Evolutionary conservation across 1,139 yeast species (phyloP).

Genomic region (Torulaspora pretoriensis): DNA sequence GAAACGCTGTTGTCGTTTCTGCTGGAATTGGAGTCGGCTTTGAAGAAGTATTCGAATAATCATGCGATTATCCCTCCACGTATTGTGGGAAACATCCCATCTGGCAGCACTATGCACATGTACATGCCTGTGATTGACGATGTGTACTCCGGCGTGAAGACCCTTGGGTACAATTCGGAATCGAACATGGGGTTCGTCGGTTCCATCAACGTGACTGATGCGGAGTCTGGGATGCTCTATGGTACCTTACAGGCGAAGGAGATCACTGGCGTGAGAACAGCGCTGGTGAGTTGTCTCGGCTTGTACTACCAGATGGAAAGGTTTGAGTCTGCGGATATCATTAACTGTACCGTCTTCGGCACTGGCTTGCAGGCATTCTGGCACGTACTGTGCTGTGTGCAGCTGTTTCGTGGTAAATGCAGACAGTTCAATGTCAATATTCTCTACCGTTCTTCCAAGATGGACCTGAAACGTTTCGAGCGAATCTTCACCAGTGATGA

Average conservation of each 20-base stretch:
- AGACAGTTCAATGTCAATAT: conserved; percentile 41
- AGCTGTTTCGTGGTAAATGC: conserved; percentile 22
- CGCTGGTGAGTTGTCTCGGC: conserved; percentile 53
- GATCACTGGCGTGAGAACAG: conserved; percentile 66
- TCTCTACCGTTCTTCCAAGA: conserved; percentile 45
- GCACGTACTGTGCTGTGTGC: conserved; percentile 48
- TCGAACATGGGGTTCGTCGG: conserved; percentile 52
- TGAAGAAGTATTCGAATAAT: conserved; percentile 20
- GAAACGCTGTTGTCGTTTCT: conserved; percentile 12
- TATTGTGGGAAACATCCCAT: conserved; percentile 17
- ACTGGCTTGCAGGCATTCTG: conserved; percentile 67
- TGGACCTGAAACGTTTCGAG: conserved; percentile 40
- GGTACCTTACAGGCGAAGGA: conserved; percentile 58
- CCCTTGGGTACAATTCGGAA: conserved; percentile 49
- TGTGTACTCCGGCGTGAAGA: conserved; percentile 40
- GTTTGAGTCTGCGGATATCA: conserved; percentile 6
- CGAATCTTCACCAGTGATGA: conserved; percentile 6
- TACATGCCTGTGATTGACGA: conserved; percentile 53
- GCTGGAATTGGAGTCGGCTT: conserved; percentile 15
- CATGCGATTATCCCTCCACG: conserved; percentile 20
- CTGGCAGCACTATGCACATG: conserved; percentile 43
- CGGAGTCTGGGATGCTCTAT: conserved; percentile 46
- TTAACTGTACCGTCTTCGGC: conserved; percentile 46
- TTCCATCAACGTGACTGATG: conserved; percentile 47
- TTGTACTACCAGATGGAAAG: conserved; percentile 37